phyloP scores from a whole-genome alignment of 1,284 basidiomycete genomes.

The Golubevia pallescens region DNA sequence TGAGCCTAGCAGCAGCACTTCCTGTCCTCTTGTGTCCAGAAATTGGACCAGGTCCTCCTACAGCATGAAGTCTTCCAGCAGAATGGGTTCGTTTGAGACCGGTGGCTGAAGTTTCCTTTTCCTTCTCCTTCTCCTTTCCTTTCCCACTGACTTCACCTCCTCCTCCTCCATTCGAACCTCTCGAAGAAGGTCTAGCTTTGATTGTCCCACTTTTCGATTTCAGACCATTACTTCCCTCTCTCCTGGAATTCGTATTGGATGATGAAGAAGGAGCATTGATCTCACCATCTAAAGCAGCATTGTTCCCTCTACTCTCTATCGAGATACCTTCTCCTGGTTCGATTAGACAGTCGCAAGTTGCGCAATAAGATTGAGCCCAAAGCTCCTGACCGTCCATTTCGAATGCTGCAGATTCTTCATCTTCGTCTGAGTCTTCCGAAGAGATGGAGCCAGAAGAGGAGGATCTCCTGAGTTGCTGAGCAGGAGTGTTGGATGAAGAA shows the following conservation, averaged over 20 bases:
- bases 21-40: constrained; percentile 42
- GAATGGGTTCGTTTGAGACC: constrained; percentile 35
- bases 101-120: neutral
- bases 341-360: constrained; percentile 51
- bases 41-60: constrained; percentile 21
- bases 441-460: neutral
- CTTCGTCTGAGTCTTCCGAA: constrained; percentile 29
- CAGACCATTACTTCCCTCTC: constrained; percentile 18
- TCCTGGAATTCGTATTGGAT: constrained; percentile 4
- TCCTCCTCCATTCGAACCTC: neutral
- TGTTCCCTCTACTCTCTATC: neutral
- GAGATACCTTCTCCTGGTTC: constrained; percentile 42
- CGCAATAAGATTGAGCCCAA: constrained; percentile 47
- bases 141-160: neutral
- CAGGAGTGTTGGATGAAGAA: neutral
- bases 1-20: constrained; percentile 39
- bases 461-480: neutral
- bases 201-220: constrained; percentile 42
- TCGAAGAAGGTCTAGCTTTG: constrained; percentile 22
- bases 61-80: constrained; percentile 39
- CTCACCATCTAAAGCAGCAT: constrained; percentile 4
- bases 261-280: neutral
- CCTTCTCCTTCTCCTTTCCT: neutral
- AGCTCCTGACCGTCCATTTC: constrained; percentile 56
- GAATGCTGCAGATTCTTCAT: constrained; percentile 37